These are phyloP conservation scores for Paramecium primaurelia DNA, from an alignment of 73 alveolate species.

Conservation along the genomic window DNA sequence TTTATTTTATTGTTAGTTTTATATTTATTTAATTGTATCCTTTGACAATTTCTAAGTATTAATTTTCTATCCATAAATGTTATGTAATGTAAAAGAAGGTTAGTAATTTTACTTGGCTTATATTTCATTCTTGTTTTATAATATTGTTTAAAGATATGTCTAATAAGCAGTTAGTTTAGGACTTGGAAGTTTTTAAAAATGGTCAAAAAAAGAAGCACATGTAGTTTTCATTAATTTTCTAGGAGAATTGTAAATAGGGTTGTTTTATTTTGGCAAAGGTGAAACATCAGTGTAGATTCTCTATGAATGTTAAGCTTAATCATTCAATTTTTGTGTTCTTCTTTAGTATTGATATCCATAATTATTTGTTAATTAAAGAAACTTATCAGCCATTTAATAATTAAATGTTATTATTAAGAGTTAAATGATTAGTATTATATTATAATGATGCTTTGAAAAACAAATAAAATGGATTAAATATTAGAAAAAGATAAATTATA, in stretches of 20 bases:
- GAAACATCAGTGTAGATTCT: neutral
- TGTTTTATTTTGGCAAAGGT: neutral
- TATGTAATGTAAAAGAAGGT: neutral
- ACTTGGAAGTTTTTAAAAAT: neutral
- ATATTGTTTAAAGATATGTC: neutral
- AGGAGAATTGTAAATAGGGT: neutral
- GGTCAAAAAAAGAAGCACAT: neutral
- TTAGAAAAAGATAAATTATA: neutral
- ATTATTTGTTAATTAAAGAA: neutral
- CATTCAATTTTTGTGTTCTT: neutral
- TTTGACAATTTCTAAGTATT: neutral
- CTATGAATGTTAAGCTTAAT: neutral
- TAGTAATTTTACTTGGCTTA: neutral
- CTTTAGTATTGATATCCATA: neutral
- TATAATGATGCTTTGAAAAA: neutral
- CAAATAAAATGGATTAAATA: neutral
- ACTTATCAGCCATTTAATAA: slow-evolving; percentile 2
- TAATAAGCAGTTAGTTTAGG: neutral
- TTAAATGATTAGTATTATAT: neutral
- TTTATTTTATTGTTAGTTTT: neutral
- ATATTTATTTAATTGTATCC: neutral
- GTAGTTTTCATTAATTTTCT: slow-evolving; percentile 13
- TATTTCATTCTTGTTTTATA: neutral
- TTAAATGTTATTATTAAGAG: neutral
- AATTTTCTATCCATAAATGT: slow-evolving; percentile 5